Evolutionary conservation across 2,329 filamentous ascomycete genomes (phyloP), one percentile per base, ranked within the genome.

Genomic region (Huntiella omanensis): DNA sequence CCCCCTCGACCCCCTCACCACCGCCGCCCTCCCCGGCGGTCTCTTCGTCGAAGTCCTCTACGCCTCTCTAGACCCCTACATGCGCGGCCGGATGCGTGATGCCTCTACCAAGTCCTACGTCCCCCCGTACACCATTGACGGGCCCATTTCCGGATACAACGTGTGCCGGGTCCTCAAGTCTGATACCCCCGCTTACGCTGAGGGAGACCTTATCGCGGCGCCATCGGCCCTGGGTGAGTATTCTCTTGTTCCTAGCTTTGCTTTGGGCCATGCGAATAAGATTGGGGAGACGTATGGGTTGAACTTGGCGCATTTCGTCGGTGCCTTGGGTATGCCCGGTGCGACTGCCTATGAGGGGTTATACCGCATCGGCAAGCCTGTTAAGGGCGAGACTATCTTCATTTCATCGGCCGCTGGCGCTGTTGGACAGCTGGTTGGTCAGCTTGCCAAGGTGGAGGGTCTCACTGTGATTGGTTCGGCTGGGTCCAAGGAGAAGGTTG

Each of bases 11-110:
- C 62, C 77, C 53, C 63, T 75, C 17, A 42, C 10, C 12, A 66
- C 71, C 43, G 59, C 71, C 4, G 70, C 76, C 22, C 69, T 75
- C 17, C 59, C 71, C 39, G 80, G 81, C 52, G 78, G 84, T 36
- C 60, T 92, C 42, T 73, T 74, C 32, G 63, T 80, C 52, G 73
- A 84, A 64, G 73, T 80, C 54, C 71, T 80, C 56, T 84, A 81
- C 60, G 68, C 77, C 52, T 87, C 82, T 36, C 80, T 80, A 63
- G 85, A 93, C 61, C 85, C 85, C 2, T 93, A 92, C 66, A 75
- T 83, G 67, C 80, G 86, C 48, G 81, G 80, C 50, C 73, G 75
- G 54, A 87, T 93, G 81, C 77, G 83, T 41, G 62, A 68, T 41
- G 57, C 80, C 5, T 59, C 66, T 33, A 55, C 64, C 57, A 75